Percentiles rank a stretch among this genome's conserved stretches.
phyloP scores from a whole-genome alignment of 1,284 basidiomycete genomes.

The Sutorius eximius region DNA sequence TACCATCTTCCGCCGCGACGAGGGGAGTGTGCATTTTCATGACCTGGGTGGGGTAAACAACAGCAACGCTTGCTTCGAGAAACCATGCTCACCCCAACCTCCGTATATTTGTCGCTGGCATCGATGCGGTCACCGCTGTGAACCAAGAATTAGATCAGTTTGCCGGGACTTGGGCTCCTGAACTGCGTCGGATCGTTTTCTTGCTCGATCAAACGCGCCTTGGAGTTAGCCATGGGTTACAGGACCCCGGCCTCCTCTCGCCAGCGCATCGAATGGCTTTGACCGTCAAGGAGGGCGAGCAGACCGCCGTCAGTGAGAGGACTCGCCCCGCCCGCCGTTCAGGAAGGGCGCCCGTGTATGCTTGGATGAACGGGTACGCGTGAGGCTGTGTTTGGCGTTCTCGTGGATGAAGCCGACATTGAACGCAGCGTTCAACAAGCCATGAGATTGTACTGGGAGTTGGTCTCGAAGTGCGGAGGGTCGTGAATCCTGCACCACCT shows the following conservation, averaged over 20 bases:
- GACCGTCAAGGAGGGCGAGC: conserved; percentile 87
- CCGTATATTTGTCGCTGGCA: conserved; percentile 95
- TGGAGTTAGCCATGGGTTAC: conserved; percentile 91
- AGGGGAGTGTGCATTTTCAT: conserved; percentile 99
- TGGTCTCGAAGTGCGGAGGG: conserved; percentile 84
- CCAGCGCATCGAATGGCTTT: conserved; percentile 98
- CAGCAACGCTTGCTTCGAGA: neutral
- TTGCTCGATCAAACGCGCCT: conserved; percentile 98
- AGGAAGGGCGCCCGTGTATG: conserved; percentile 93
- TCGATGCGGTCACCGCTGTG: conserved; percentile 97
- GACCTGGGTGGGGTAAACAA: conserved; percentile 52
- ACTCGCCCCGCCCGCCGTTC: conserved; percentile 90
- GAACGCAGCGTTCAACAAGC: conserved; percentile 96
- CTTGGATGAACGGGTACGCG: conserved; percentile 87
- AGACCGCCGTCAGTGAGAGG: conserved; percentile 95
- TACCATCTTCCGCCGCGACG: conserved; percentile 93
- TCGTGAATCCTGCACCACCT: conserved; percentile 93
- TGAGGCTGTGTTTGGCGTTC: conserved; percentile 93
- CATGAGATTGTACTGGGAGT: conserved; percentile 91
- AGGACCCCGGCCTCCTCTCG: conserved; percentile 96
- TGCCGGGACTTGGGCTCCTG: conserved; percentile 94
- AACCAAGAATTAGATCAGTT: conserved; percentile 92
- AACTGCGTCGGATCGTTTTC: conserved; percentile 99
- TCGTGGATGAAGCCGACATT: conserved; percentile 98
- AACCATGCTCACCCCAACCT: conserved; percentile 77